A percentile compares a stretch with the other conserved stretches of the same genome.
phyloP scores from a whole-genome alignment of 805 yeast species.

The Vanderwaltozyma yarrowii region DNA sequence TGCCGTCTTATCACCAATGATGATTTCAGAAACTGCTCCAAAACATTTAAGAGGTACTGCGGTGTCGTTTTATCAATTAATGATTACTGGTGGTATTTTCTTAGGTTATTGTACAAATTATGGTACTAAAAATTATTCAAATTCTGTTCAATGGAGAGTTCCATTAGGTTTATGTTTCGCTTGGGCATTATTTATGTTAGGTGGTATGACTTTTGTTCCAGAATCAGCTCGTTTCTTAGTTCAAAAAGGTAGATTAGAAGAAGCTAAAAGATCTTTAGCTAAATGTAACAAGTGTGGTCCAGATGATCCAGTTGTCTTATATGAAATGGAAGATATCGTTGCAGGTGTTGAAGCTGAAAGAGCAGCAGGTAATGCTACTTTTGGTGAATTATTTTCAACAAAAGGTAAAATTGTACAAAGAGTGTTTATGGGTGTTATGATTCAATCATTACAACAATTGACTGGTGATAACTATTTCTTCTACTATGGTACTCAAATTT shows the following conservation, averaged over 20 bases:
- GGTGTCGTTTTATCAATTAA: slow-evolving; percentile 51
- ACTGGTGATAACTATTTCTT: slow-evolving; percentile 55
- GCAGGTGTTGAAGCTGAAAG: slow-evolving; percentile 52
- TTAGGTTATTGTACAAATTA: slow-evolving; percentile 58
- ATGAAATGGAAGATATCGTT: slow-evolving; percentile 40
- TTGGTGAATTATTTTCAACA: slow-evolving; percentile 43
- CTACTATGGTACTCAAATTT: slow-evolving; percentile 43
- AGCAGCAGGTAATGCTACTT: slow-evolving; percentile 48
- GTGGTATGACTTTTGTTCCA: slow-evolving; percentile 51
- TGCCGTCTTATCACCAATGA: slow-evolving; percentile 63
- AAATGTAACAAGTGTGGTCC: slow-evolving; percentile 39
- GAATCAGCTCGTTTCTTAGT: slow-evolving; percentile 59
- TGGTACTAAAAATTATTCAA: slow-evolving; percentile 31
- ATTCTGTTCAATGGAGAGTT: slow-evolving; percentile 49
- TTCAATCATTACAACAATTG: slow-evolving; percentile 55
- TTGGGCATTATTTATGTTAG: slow-evolving; percentile 28
- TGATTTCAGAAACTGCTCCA: slow-evolving; percentile 34
- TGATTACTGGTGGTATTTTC: slow-evolving; percentile 55
- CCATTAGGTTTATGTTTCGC: slow-evolving; percentile 44
- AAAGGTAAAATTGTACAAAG: slow-evolving; percentile 45
- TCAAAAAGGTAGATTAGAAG: slow-evolving; percentile 41
- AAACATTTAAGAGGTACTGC: slow-evolving; percentile 46
- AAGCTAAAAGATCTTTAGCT: slow-evolving; percentile 46
- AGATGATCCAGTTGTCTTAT: slow-evolving; percentile 40
- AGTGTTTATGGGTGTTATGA: slow-evolving; percentile 38